These are phyloP conservation scores for Cyclocybe aegerita DNA, from an alignment of 768 basidiomycete genomes.

Conservation along the genomic window DNA sequence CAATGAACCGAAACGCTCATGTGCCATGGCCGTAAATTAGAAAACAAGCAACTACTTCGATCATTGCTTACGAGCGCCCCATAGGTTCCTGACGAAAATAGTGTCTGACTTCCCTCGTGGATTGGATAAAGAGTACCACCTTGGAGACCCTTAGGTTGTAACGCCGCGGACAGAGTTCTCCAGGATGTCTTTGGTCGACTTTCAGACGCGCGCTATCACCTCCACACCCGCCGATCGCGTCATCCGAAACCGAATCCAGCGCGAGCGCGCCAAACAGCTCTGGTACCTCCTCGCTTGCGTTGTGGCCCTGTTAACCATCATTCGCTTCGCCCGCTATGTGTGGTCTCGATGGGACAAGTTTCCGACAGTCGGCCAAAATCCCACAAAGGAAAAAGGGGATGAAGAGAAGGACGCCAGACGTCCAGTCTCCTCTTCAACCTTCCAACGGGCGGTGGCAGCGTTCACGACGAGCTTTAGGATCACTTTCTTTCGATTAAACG, in stretches of 20 bases:
- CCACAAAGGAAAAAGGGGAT: slow-evolving; percentile 19
- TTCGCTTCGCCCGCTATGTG: slow-evolving; percentile 25
- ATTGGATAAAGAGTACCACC: slow-evolving; percentile 19
- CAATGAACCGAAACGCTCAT: slow-evolving; percentile 21
- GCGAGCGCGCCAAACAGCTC: slow-evolving; percentile 35
- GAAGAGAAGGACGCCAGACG: slow-evolving; percentile 14
- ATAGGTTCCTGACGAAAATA: slow-evolving; percentile 20
- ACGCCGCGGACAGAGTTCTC: not conserved
- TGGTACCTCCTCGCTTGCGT: slow-evolving; percentile 40
- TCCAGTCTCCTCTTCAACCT: not conserved
- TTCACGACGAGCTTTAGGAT: slow-evolving; percentile 44
- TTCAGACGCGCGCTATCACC: slow-evolving; percentile 4
- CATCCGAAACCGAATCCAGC: slow-evolving; percentile 32
- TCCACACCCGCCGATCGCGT: slow-evolving; percentile 31
- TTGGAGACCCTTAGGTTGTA: not conserved
- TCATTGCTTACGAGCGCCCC: slow-evolving; percentile 14
- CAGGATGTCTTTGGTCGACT: not conserved
- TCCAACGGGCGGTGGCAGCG: slow-evolving; percentile 34
- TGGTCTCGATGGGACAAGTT: slow-evolving; percentile 6
- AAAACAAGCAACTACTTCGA: slow-evolving; percentile 14
- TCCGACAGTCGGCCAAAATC: not conserved
- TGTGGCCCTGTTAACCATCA: slow-evolving; percentile 33
- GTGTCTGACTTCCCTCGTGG: slow-evolving; percentile 22
- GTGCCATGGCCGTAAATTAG: slow-evolving; percentile 10
- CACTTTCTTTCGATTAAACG: slow-evolving; percentile 45